Base-by-base conservation (phyloP, 805 yeast genomes). In the Dipodascus albidus region DNA sequence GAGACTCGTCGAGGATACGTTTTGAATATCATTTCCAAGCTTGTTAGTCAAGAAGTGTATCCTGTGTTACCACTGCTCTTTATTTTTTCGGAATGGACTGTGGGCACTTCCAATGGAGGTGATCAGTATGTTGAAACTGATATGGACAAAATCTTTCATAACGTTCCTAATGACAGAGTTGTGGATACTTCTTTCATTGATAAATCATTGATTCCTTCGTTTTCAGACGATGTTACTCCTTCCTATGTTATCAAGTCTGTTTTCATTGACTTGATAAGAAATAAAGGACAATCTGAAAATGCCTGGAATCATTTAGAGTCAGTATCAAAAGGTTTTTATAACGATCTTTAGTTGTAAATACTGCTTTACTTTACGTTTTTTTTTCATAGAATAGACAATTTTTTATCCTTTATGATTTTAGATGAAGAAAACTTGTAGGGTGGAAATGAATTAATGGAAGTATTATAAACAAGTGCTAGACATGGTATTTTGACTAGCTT, bases 371-470 rank as follows among this genome's bases (percentile, higher is more conserved):
- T n/a, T n/a, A n/a, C n/a, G n/a, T n/a, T n/a, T n/a, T n/a, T n/a
- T n/a, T n/a, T n/a, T 27, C 11, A 27, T 27, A 27, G 33, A 27
- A 27, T 27, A 27, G 33, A 27, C 33, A 11, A 6, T 27, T 27
- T 27, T 27, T 27, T 27, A 6, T 27, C 11, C 11, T 27, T 27
- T 27, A 6, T 27, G 6, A 6, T 6, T 27, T 27, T 6, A 6
- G 20, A 47, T 52, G 11, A 54, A 53, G 31, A 57, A 55, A 8
- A 52, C 56, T 11, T 48, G 50, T 22, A 58, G 58, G 3, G 47
- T 38, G 3, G 61, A 58, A 47, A 56, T n/a, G n/a, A n/a, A n/a
- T n/a, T n/a, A n/a, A n/a, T 59, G 24, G 60, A 57, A 20, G 49
- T 35, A 14, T 55, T 59, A 9, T 35, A 53, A 33, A 31, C 41